Evolutionary conservation across 169 alveolate genomes (phyloP), one percentile per base, ranked within the genome.

Genomic region (Theileria sp.): DNA sequence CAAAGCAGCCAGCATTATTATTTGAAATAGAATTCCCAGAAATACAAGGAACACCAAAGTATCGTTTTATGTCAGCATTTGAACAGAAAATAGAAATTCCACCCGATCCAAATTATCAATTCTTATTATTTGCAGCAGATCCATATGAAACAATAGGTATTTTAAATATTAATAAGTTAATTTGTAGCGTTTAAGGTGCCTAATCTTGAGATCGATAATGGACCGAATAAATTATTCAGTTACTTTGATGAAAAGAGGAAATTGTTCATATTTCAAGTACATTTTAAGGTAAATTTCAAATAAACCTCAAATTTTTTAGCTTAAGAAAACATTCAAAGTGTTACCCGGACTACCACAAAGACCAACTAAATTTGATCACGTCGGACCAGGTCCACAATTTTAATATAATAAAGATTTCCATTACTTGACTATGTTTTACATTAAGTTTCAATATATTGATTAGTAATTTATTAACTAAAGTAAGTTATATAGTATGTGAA

Each of bases 21-120:
- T 98, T 97, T 86, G 99, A 97, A 89, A 91, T 98, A 49, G 98
- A 97, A 64, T 98, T 94, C 86, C 98, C 99, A 1, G 98, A 97
- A 76, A 95, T 95, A 23, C 93, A 92, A 34, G 92, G 94, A 12
- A 87, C 86, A 49, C 96, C 97, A 15, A 85, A 88, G 49, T 97
- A 94, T 89, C 93, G 99, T 77, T 94, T 98, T 65, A 98, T 98
- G 99, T 94, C 98, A 25, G 95, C 98, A 36, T 97, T 94, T 89
- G 99, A 98, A 66, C 97, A 96, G 79, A 96, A 96, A 88, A 89
- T 94, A 60, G 90, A 84, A 38, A 78, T 69, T 23, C 93, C 95
- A 12, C 98, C 98, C 34, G 98, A 97, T 81, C 96, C 97, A 67
- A 95, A 95, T 77, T 97, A 95, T 81, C 98, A 98, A 81, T 98